phyloP scores from a whole-genome alignment of 1,284 basidiomycete species.

The Ustilago hordei region DNA sequence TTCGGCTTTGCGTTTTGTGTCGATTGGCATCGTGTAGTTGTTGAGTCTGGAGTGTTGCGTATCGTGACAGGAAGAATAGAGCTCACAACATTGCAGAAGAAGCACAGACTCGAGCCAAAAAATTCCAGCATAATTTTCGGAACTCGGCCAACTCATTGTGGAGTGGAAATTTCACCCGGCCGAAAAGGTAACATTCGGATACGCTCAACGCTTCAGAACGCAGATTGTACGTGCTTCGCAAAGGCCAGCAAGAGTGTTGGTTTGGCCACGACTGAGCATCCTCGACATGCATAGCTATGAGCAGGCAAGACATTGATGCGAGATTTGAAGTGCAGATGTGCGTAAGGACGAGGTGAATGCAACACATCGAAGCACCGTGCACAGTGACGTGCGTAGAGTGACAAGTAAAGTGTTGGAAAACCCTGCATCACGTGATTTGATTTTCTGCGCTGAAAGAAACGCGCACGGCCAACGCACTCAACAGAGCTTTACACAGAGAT shows the following conservation, averaged over 20 bases:
- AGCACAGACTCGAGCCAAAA: conserved; percentile 12
- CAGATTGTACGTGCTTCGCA: too few species aligned
- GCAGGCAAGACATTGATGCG: not conserved
- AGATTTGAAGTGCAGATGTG: not conserved
- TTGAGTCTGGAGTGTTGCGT: not conserved
- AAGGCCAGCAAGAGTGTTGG: too few species aligned
- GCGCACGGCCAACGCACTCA: not conserved
- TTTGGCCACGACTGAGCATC: too few species aligned
- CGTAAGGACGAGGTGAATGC: conserved; percentile 1
- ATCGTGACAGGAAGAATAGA: not conserved
- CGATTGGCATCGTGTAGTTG: conserved; percentile 24
- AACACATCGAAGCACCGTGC: conserved; percentile 23
- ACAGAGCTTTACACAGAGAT: not conserved
- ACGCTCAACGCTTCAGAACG: not conserved
- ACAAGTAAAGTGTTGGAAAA: conserved; percentile 4
- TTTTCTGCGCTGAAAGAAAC: not conserved
- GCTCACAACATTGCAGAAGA: conserved; percentile 3
- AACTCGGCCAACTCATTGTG: conserved; percentile 20
- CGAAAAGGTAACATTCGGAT: not conserved
- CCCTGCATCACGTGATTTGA: not conserved
- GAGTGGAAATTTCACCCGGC: conserved; percentile 14
- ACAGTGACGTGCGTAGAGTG: conserved; percentile 19
- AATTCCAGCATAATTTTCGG: conserved; percentile 19
- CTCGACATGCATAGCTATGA: not conserved
- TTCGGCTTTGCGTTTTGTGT: conserved; percentile 50